Percentiles rank a stretch among this genome's conserved stretches.
phyloP scores from a whole-genome alignment of 352 stramenopile genomes.

The Phytophthora litchii region DNA sequence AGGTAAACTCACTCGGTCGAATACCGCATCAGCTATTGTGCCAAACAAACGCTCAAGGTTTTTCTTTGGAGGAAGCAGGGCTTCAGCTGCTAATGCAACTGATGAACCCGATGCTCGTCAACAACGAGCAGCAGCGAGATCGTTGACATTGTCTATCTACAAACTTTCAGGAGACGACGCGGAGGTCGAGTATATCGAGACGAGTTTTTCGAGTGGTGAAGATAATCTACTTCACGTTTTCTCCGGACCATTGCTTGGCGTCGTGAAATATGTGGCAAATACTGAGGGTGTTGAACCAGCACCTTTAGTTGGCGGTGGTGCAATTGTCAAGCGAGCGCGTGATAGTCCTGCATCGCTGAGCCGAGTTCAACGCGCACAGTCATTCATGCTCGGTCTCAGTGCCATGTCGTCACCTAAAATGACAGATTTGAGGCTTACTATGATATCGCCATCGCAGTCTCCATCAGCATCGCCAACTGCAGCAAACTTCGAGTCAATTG shows the following conservation, averaged over 20 bases:
- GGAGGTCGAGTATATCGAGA: conserved; percentile 62
- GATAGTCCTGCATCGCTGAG: conserved; percentile 42
- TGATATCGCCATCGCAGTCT: conserved; percentile 29
- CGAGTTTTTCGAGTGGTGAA: conserved; percentile 54
- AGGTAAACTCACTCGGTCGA: conserved; percentile 37
- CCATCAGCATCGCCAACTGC: conserved; percentile 21
- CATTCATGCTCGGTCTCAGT: conserved; percentile 50
- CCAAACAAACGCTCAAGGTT: conserved; percentile 59
- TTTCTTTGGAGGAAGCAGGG: conserved; percentile 65
- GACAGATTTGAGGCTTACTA: conserved; percentile 31
- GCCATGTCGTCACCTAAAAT: conserved; percentile 45
- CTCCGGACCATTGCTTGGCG: conserved; percentile 65
- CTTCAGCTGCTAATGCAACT: conserved; percentile 29
- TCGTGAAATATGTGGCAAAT: conserved; percentile 60
- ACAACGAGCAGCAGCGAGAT: conserved; percentile 44
- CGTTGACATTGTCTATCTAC: conserved; percentile 40
- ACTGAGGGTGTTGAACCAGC: conserved; percentile 18
- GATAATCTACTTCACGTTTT: conserved; percentile 73
- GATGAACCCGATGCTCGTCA: conserved; percentile 39
- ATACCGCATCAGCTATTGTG: conserved; percentile 42
- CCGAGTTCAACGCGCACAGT: conserved; percentile 57
- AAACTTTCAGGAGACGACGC: conserved; percentile 38
- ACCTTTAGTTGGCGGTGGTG: conserved; percentile 17
- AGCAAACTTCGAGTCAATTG: conserved; percentile 14
- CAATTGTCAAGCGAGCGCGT: conserved; percentile 25